Evolutionary conservation across 2,329 filamentous ascomycete species (phyloP).

Genomic region (Fusarium illudens): DNA sequence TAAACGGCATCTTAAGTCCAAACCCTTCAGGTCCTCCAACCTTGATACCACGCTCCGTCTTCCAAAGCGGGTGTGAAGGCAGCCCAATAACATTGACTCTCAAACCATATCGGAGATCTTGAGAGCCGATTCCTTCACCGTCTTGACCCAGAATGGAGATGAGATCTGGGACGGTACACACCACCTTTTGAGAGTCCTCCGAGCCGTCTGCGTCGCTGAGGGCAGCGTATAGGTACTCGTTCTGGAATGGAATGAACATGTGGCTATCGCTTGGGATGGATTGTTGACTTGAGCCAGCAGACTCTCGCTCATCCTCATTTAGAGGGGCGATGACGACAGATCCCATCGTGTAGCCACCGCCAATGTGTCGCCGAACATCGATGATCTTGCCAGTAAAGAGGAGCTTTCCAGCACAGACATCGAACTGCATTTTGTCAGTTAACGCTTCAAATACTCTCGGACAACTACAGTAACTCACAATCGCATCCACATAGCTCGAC

Average conservation of each 20-base stretch:
- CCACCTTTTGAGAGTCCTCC: conserved; percentile 42
- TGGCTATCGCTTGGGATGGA: conserved; percentile 34
- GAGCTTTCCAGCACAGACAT: conserved; percentile 46
- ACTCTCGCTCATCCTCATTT: conserved; percentile 43
- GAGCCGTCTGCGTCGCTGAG: conserved; percentile 45
- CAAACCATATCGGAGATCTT: conserved; percentile 61
- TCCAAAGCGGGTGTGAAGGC: conserved; percentile 61
- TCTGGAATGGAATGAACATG: conserved; percentile 54
- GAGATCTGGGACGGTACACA: conserved; percentile 49
- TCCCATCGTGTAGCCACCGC: conserved; percentile 53
- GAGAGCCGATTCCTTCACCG: conserved; percentile 59
- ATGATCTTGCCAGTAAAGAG: conserved; percentile 53
- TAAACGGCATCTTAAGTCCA: conserved; percentile 43
- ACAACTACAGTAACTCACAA: conserved; percentile 14
- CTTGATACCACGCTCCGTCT: conserved; percentile 46
- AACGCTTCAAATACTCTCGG: background rate
- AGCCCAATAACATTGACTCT: conserved; percentile 60
- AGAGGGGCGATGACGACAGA: conserved; percentile 48
- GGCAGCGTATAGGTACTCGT: conserved; percentile 52
- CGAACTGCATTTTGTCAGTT: conserved; percentile 21
- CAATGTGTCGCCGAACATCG: conserved; percentile 50
- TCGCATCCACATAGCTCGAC: conserved; percentile 38
- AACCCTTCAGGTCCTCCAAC: conserved; percentile 49
- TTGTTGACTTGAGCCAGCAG: conserved; percentile 24
- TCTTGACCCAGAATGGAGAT: conserved; percentile 52